Base-by-base conservation (phyloP, 2,329 filamentous ascomycete genomes). In the Coccinonectria pachysandricola region DNA sequence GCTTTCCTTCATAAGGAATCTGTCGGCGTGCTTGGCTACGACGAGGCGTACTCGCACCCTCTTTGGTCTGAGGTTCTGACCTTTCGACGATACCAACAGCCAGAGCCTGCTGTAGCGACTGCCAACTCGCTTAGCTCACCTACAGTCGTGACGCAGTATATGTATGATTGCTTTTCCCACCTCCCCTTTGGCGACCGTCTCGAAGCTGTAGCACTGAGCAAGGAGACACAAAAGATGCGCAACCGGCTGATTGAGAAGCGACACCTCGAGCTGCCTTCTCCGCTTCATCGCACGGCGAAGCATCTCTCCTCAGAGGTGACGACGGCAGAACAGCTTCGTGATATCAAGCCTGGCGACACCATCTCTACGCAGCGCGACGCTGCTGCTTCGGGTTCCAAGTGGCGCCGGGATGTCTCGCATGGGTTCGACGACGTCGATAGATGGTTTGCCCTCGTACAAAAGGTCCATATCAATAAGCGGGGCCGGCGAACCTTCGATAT, bases 371-470 rank as follows among this genome's bases (percentile, higher is more conserved):
- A 40, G 1, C 57, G 58, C 3, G 62, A 70, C 33, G 45, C 46
- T 0, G 49, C 60, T 1, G 64, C 66, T 2, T 57, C 62, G 0
- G 52, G 56, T 1, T 70, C 71, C 0, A 39, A 53, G 3, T 85
- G 79, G 80, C 65, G 62, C 23, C 57, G 60, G 1, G 59, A 65
- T 11, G 43, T 53, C 0, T 55, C 62, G 2, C 50, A 57, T 11
- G 58, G 60, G 21, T 57, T 58, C 19, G 35, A 44, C 2, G 52
- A 63, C 8, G 57, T 65, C 11, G 50, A 65, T n/a, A 56, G 68
- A 2, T 87, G 81, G 79, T 78, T 79, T 43, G 79, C 72, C 0
- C 72, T 79, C 15, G 75, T 91, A 0, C 78, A 83, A 30, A 53
- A 52, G 2, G 54, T 79, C 0, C 55, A 64, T 7, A 27, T 48